These are phyloP conservation scores for Ophiosphaerella herpotricha DNA, from an alignment of 2,329 filamentous ascomycete genomes.

Conservation along the genomic window DNA sequence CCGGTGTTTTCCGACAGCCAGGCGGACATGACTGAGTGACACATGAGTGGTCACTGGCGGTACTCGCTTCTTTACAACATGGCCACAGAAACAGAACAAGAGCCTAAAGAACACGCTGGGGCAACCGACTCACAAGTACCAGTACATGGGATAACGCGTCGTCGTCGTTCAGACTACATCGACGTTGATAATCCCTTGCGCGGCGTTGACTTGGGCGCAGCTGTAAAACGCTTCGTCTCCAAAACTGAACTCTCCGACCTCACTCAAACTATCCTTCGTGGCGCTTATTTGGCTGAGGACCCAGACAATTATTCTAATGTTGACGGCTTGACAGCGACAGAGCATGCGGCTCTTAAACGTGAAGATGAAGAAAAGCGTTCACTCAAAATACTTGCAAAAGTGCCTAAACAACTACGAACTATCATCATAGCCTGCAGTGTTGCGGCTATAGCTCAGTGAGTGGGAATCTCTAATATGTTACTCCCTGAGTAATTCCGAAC, in stretches of 20 bases:
- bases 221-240: neutral
- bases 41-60: no score
- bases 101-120: no score
- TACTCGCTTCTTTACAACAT: no score
- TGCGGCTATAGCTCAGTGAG: neutral
- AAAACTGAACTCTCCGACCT: neutral
- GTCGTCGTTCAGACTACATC: neutral
- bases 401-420: neutral
- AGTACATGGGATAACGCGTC: no score
- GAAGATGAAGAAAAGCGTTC: neutral
- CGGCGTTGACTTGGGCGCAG: neutral
- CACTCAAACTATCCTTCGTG: neutral
- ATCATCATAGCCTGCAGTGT: neutral
- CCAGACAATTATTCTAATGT: neutral
- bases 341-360: neutral
- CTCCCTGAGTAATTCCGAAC: no score
- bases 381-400: neutral
- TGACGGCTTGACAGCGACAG: neutral
- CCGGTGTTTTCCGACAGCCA: no score
- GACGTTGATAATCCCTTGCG: neutral
- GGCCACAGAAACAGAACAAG: no score
- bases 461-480: neutral
- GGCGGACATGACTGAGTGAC: no score
- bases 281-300: neutral
- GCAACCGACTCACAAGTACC: no score